A percentile compares a stretch with the other conserved stretches of the same genome.
These are phyloP conservation scores for Azolla pinnata DNA, from an alignment of 75 land plant genomes.

Conservation along the genomic window DNA sequence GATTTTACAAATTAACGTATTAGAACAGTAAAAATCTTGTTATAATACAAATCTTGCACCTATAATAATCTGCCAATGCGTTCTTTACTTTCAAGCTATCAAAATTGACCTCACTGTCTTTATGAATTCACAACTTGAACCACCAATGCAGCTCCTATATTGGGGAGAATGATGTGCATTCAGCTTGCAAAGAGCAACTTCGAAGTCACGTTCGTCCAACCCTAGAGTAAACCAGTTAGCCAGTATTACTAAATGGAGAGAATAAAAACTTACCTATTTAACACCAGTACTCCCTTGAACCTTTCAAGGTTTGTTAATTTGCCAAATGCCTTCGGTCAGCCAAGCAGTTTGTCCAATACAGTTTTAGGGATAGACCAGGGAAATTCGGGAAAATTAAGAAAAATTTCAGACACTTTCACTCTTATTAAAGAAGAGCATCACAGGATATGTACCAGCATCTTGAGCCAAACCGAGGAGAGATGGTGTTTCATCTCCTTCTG, in stretches of 20 bases:
- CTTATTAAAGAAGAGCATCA: no score
- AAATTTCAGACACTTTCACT: not conserved
- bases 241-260: not conserved
- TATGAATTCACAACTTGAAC: conserved; percentile 14
- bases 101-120: not conserved
- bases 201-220: conserved; percentile 16
- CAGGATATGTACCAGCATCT: conserved; percentile 16
- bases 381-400: not conserved
- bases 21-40: no score
- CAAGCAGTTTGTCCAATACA: not conserved
- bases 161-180: conserved; percentile 18
- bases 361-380: not conserved
- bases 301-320: not conserved
- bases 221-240: conserved; percentile 7
- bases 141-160: conserved; percentile 18
- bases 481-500: not conserved
- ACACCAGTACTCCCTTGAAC: no score
- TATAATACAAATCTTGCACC: no score
- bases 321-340: not conserved
- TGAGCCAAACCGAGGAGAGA: conserved; percentile 6
- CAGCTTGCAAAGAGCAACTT: conserved; percentile 19
- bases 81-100: no score
- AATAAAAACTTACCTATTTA: conserved; percentile 3
- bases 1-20: no score
- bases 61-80: no score